Evolutionary conservation across 371 early-diverging fungal species (phyloP).

Genomic region (Thermomucor indicae-seudaticae): DNA sequence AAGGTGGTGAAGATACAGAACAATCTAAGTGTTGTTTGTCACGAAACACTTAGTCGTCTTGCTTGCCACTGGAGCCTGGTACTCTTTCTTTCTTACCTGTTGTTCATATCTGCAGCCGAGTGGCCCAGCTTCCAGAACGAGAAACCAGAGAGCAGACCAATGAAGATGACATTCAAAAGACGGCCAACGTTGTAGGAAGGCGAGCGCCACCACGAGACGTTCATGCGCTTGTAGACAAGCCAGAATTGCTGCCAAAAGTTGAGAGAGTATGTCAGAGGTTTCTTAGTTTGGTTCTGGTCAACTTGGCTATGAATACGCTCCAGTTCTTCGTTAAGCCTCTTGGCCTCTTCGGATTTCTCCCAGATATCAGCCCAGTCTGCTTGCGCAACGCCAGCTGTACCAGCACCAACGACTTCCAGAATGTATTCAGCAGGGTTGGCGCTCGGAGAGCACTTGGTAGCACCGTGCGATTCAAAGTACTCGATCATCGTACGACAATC

Average conservation of each 20-base stretch:
- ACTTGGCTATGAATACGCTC: constrained; percentile 26
- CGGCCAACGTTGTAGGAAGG: constrained; percentile 68
- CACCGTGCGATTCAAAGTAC: constrained; percentile 65
- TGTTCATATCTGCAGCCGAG: constrained; percentile 61
- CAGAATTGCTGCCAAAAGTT: constrained; percentile 42
- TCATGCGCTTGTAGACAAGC: constrained; percentile 62
- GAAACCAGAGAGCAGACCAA: constrained; percentile 69
- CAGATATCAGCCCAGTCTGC: constrained; percentile 64
- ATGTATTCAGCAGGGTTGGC: constrained; percentile 75
- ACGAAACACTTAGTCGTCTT: too few species aligned
- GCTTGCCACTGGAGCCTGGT: too few species aligned
- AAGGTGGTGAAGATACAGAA: constrained; percentile 72
- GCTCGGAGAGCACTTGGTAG: constrained; percentile 48
- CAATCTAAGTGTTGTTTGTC: too few species aligned
- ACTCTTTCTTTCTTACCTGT: too few species aligned
- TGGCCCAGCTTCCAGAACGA: constrained; percentile 63
- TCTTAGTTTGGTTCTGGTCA: constrained; percentile 8
- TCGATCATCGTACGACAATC: constrained; percentile 49
- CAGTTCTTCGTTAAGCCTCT: constrained; percentile 32
- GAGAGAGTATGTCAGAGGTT: constrained; percentile 24
- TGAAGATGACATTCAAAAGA: constrained; percentile 44
- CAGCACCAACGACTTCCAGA: constrained; percentile 62
- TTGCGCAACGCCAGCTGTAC: constrained; percentile 52
- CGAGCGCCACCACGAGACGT: constrained; percentile 61
- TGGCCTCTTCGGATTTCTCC: constrained; percentile 48